phyloP scores from a whole-genome alignment of 129 eudicot species.

The Solidago caesia region DNA sequence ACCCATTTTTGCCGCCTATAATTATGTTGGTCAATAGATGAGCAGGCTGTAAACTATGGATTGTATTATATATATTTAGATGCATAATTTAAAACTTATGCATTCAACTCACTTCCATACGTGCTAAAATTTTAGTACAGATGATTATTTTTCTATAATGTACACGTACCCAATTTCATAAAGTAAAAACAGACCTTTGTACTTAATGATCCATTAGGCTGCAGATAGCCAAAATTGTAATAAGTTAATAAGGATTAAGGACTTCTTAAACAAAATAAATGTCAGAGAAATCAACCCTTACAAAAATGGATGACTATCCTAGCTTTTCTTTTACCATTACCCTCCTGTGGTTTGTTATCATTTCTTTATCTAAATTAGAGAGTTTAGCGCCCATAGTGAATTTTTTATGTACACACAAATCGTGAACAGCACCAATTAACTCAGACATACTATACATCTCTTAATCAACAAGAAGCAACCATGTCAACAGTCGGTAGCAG shows the following conservation, averaged over 20 bases:
- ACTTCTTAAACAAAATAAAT: not conserved
- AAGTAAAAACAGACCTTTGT: not conserved
- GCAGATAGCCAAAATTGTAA: not conserved
- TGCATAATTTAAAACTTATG: no score
- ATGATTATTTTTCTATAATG: not conserved
- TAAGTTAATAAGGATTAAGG: not conserved
- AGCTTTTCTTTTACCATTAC: not conserved
- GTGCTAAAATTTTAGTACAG: no score
- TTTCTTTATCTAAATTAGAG: not conserved
- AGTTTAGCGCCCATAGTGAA: not conserved
- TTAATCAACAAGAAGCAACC: not conserved
- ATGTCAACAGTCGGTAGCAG: not conserved
- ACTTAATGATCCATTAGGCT: conserved; percentile 3
- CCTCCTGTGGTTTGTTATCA: not conserved
- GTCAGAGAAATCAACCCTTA: not conserved
- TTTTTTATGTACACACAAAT: not conserved
- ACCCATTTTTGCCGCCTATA: no score
- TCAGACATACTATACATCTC: no score
- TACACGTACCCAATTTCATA: not conserved
- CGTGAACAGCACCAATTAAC: no score
- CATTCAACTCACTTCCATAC: no score
- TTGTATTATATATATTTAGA: no score
- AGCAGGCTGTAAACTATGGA: no score
- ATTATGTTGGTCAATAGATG: no score
- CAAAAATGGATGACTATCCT: not conserved